These are phyloP conservation scores for Diutina catenulata DNA, from an alignment of 1,139 yeast genomes.

Conservation along the genomic window DNA sequence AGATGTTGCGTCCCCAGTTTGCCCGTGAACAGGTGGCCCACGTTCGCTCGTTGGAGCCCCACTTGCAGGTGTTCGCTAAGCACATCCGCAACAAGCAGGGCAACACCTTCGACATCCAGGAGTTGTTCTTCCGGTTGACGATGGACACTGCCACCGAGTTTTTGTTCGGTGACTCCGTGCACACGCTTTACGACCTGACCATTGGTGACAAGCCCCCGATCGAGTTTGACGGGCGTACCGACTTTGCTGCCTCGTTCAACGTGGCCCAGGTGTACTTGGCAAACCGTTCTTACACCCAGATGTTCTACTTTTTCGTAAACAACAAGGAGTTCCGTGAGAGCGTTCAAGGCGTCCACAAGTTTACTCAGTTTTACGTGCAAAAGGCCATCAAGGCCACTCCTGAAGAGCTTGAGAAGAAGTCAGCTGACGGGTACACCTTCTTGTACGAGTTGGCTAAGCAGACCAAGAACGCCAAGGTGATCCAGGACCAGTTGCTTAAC, in stretches of 20 bases:
- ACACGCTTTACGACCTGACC: slow-evolving; percentile 7
- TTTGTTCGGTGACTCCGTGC: slow-evolving; percentile 11
- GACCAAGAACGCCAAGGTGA: slow-evolving; percentile 4
- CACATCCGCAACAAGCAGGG: slow-evolving; percentile 18
- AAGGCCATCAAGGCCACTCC: background rate
- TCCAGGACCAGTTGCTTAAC: slow-evolving; percentile 5
- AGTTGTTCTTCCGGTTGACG: slow-evolving; percentile 17
- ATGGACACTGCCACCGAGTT: slow-evolving; percentile 11
- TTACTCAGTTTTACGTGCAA: slow-evolving; percentile 1
- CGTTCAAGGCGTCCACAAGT: slow-evolving; percentile 10
- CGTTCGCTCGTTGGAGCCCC: slow-evolving; percentile 36
- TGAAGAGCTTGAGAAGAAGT: slow-evolving; percentile 5
- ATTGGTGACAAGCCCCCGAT: background rate
- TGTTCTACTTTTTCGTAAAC: slow-evolving; percentile 8
- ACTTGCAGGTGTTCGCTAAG: slow-evolving; percentile 25
- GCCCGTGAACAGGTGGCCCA: slow-evolving; percentile 44
- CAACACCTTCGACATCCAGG: slow-evolving; percentile 14
- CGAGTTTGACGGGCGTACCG: background rate
- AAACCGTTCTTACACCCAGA: slow-evolving; percentile 8
- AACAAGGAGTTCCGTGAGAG: slow-evolving; percentile 11
- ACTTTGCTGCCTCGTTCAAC: slow-evolving; percentile 9
- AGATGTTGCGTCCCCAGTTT: slow-evolving; percentile 49
- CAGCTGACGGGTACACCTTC: slow-evolving; percentile 1
- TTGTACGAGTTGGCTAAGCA: slow-evolving; percentile 5
- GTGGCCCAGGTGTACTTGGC: slow-evolving; percentile 8